Percentiles rank a stretch among this genome's conserved stretches.
Conservation (phyloP, 805 yeast genomes). For the Helenozyma rhizophorensis region DNA sequence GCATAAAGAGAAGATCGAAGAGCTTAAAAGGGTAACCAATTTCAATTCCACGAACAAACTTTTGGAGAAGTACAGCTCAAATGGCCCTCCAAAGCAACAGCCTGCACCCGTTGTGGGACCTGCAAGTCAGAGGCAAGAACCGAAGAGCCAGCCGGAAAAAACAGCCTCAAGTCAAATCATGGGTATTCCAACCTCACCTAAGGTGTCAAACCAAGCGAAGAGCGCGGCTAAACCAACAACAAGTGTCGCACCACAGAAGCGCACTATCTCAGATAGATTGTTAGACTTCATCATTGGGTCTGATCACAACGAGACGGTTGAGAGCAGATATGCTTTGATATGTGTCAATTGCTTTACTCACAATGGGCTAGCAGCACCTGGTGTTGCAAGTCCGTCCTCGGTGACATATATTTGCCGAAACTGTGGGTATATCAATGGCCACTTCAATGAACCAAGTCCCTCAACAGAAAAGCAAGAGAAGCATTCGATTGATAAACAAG, state of each 20-base stretch:
- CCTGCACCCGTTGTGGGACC: background rate
- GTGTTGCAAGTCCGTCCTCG: slow-evolving; percentile 41
- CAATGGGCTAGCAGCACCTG: slow-evolving; percentile 81
- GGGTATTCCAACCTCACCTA: too few species aligned
- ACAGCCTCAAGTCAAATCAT: too few species aligned
- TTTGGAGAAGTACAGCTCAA: slow-evolving; percentile 47
- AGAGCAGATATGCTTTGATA: slow-evolving; percentile 64
- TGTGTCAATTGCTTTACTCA: slow-evolving; percentile 64
- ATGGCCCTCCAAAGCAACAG: too few species aligned
- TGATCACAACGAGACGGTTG: slow-evolving; percentile 63
- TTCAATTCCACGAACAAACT: slow-evolving; percentile 74
- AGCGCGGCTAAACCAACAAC: too few species aligned
- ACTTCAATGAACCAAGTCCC: too few species aligned
- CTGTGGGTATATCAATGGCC: slow-evolving; percentile 52
- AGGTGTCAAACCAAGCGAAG: background rate
- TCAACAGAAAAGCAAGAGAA: too few species aligned
- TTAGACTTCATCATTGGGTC: slow-evolving; percentile 39
- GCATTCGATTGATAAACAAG: too few species aligned
- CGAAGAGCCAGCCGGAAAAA: background rate
- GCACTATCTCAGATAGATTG: slow-evolving; percentile 32
- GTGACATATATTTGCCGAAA: slow-evolving; percentile 61
- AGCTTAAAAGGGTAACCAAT: slow-evolving; percentile 66
- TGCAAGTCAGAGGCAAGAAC: background rate
- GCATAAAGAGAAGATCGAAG: slow-evolving; percentile 57
- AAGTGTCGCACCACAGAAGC: too few species aligned